A percentile compares a stretch with the other conserved stretches of the same genome.
Conservation (phyloP, 306 rosid genomes). For the Inga laurina region DNA sequence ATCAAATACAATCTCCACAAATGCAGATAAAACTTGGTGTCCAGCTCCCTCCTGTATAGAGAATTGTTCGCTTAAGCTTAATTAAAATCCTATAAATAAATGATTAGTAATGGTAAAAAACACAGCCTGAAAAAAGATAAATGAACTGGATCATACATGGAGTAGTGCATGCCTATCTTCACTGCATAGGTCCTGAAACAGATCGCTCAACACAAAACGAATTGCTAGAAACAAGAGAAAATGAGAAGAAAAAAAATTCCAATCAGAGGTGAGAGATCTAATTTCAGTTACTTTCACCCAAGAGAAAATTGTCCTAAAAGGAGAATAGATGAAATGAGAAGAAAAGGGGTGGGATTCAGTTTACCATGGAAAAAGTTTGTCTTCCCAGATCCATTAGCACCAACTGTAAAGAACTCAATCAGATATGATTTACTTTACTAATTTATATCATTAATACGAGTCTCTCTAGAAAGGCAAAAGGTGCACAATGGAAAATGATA, state of each 20-base stretch:
- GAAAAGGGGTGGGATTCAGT: slow-evolving; percentile 8
- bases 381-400: slow-evolving; percentile 99
- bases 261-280: slow-evolving; percentile 18
- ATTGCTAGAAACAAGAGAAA: slow-evolving; percentile 59
- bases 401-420: slow-evolving; percentile 57
- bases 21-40: slow-evolving; percentile 83
- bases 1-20: slow-evolving; percentile 98
- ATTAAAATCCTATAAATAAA: slow-evolving; percentile 18
- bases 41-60: slow-evolving; percentile 93
- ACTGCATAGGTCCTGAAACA: slow-evolving; percentile 77
- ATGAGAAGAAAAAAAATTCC: not conserved
- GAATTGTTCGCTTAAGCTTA: slow-evolving; percentile 22
- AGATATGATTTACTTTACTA: slow-evolving; percentile 17
- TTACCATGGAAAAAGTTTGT: slow-evolving; percentile 95
- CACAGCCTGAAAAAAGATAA: not conserved
- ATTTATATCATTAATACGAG: not conserved
- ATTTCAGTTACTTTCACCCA: slow-evolving; percentile 17
- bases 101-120: slow-evolving; percentile 1
- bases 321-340: not conserved
- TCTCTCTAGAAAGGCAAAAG: slow-evolving; percentile 7
- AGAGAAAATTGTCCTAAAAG: slow-evolving; percentile 17
- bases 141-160: slow-evolving; percentile 64
- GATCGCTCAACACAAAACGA: slow-evolving; percentile 93
- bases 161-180: slow-evolving; percentile 89
- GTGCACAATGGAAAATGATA: not conserved